Evolutionary conservation across 345 rosid genomes (phyloP).

Genomic region (Corchorus olitorius): DNA sequence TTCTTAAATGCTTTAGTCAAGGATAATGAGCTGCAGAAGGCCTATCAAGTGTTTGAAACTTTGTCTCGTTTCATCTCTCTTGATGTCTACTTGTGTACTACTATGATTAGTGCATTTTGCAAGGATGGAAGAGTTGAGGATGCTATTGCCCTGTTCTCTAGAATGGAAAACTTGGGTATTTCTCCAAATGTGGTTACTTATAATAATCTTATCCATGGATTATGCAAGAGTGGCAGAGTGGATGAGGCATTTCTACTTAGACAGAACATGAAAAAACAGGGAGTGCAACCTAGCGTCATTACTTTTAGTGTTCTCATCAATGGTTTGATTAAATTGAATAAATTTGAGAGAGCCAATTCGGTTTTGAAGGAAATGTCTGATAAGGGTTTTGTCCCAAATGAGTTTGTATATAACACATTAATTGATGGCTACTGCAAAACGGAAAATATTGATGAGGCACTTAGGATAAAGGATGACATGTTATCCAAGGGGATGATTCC

Average conservation of each 20-base stretch:
- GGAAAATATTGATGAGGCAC: slow-evolving; percentile 55
- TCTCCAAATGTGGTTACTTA: slow-evolving; percentile 69
- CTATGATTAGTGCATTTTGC: slow-evolving; percentile 60
- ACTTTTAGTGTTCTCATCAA: slow-evolving; percentile 71
- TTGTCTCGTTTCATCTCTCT: slow-evolving; percentile 49
- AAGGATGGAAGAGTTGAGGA: slow-evolving; percentile 59
- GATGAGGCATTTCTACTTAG: slow-evolving; percentile 60
- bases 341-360: slow-evolving; percentile 58
- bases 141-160: slow-evolving; percentile 49
- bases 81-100: slow-evolving; percentile 72
- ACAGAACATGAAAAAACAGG: slow-evolving; percentile 52
- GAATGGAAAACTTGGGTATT: slow-evolving; percentile 57
- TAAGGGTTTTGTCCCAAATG: slow-evolving; percentile 58
- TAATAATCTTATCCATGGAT: slow-evolving; percentile 70
- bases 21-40: slow-evolving; percentile 53
- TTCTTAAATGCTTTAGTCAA: slow-evolving; percentile 63
- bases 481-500: slow-evolving; percentile 59
- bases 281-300: slow-evolving; percentile 56
- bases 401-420: slow-evolving; percentile 67
- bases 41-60: slow-evolving; percentile 51
- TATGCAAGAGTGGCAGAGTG: slow-evolving; percentile 62
- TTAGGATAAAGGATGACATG: slow-evolving; percentile 63
- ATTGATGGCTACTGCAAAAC: slow-evolving; percentile 63
- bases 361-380: slow-evolving; percentile 60
- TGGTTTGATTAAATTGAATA: slow-evolving; percentile 61